Percentiles rank a stretch among this genome's conserved stretches.
Evolutionary conservation across 2,329 filamentous ascomycete genomes (phyloP).

Genomic region (Nemania abortiva): DNA sequence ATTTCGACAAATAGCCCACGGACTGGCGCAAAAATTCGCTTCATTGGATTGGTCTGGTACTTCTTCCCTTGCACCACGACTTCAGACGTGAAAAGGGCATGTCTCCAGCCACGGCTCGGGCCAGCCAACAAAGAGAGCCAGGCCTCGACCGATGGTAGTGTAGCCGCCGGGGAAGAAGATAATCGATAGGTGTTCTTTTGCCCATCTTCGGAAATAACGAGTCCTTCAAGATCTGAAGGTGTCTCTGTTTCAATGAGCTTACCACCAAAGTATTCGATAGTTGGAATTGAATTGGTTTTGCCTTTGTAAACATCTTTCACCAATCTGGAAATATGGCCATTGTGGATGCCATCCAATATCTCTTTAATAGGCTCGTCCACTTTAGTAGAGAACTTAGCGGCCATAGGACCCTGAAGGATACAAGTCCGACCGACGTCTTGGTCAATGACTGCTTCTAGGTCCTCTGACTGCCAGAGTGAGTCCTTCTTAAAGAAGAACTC

Average conservation of each 20-base stretch:
- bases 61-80: slow-evolving; percentile 95
- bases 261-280: slow-evolving; percentile 95
- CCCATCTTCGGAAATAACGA: slow-evolving; percentile 83
- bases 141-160: slow-evolving; percentile 81
- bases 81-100: slow-evolving; percentile 93
- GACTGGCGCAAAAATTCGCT: slow-evolving; percentile 87
- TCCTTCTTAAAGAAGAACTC: slow-evolving; percentile 99
- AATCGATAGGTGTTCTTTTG: slow-evolving; percentile 87
- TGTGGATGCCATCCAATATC: slow-evolving; percentile 91
- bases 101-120: slow-evolving; percentile 87
- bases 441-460: slow-evolving; percentile 92
- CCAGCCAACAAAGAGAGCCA: slow-evolving; percentile 94
- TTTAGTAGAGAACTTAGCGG: slow-evolving; percentile 88
- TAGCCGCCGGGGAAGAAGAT: slow-evolving; percentile 77
- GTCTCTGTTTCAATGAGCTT: slow-evolving; percentile 79
- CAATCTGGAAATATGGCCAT: slow-evolving; percentile 84
- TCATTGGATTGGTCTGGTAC: slow-evolving; percentile 97
- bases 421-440: slow-evolving; percentile 97
- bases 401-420: slow-evolving; percentile 94
- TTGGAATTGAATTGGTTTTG: slow-evolving; percentile 80
- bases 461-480: slow-evolving; percentile 98
- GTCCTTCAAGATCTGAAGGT: slow-evolving; percentile 83
- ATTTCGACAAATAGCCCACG: slow-evolving; percentile 93
- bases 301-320: slow-evolving; percentile 83
- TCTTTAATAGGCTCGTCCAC: slow-evolving; percentile 95